Evolutionary conservation across 2,329 filamentous ascomycete species (phyloP), one percentile per base, ranked within the genome.

Genomic region (Cladosporium sp.): DNA sequence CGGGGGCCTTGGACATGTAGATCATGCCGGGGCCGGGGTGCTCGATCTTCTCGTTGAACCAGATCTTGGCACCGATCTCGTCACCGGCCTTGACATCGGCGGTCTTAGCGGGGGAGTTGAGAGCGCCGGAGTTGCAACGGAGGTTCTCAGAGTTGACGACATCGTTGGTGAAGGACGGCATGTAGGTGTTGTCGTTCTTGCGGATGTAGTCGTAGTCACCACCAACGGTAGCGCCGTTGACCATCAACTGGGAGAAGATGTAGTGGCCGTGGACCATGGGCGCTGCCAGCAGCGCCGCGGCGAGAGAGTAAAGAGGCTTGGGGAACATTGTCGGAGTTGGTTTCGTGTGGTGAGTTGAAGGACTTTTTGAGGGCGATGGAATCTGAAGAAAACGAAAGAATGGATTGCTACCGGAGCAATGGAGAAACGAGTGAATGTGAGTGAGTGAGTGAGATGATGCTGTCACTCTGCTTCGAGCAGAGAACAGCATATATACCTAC

Each of bases 211-310:
- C 64, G 64, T 65, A 70, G 60, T 69, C 68, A 28, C 54, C 56
- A 46, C 65, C 66, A 32, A 67, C 56, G 8, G 59, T 34, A n/a
- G 62, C 21, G 34, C 63, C 68, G 56, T 69, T 68, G 59, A 69
- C 66, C 28, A 69, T 57, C 30, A 70, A 63, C 23, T 67, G 66
- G 26, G 68, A 69, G 66, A 69, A 70, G 59, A 67, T 69, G 68
- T 70, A 70, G 66, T 70, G 68, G 54, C 46, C 54, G 32, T 53
- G 43, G 25, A 59, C 65, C 23, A 46, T 23, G 30, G 61, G 56
- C 43, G 61, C 60, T 60, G 65, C 65, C 61, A 66, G 65, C 56
- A 66, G 63, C 63, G 63, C 63, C 23, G 54, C 57, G 56, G 63
- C 56, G 26, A 65, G 56, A 34, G 57, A 53, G 56, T 58, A 58